Evolutionary conservation across 495 filamentous ascomycete genomes (phyloP).

Genomic region (Friedmanniomyces simplex): DNA sequence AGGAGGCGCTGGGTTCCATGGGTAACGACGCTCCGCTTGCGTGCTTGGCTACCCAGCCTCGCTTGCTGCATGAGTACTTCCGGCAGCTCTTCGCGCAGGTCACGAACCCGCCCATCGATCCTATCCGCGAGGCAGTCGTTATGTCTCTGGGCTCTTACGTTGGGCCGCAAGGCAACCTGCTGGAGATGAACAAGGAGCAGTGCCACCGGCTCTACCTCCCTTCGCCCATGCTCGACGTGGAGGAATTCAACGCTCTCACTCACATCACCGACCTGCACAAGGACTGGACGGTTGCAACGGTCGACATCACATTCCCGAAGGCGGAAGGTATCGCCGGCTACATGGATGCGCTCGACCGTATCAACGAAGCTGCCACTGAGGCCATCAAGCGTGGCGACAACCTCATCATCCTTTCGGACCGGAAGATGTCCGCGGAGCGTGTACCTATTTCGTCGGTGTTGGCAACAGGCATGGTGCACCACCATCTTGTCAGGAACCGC

Average conservation of each 20-base stretch:
- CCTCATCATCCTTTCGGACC: slow-evolving; percentile 84
- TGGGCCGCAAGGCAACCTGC: slow-evolving; percentile 90
- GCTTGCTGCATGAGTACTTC: slow-evolving; percentile 96
- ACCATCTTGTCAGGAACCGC: slow-evolving; percentile 93
- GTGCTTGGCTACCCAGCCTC: slow-evolving; percentile 79
- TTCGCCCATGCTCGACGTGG: slow-evolving; percentile 82
- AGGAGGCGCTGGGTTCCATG: slow-evolving; percentile 99
- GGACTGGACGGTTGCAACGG: slow-evolving; percentile 84
- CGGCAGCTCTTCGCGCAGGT: slow-evolving; percentile 98
- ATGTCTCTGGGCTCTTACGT: slow-evolving; percentile 99
- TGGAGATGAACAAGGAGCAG: slow-evolving; percentile 88
- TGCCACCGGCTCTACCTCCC: slow-evolving; percentile 79
- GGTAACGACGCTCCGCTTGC: slow-evolving; percentile 96
- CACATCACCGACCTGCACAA: slow-evolving; percentile 65
- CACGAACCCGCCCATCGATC: slow-evolving; percentile 97
- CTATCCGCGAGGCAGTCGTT: slow-evolving; percentile 95
- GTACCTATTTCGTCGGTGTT: slow-evolving; percentile 82
- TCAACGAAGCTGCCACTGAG: slow-evolving; percentile 77
- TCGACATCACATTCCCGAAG: slow-evolving; percentile 96
- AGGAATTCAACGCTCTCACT: slow-evolving; percentile 83
- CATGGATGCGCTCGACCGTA: slow-evolving; percentile 76
- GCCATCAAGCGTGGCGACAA: slow-evolving; percentile 78
- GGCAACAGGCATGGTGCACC: slow-evolving; percentile 90
- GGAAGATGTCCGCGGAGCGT: slow-evolving; percentile 71
- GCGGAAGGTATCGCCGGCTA: slow-evolving; percentile 76